A percentile compares a stretch with the other conserved stretches of the same genome.
Evolutionary conservation across 2,329 filamentous ascomycete genomes (phyloP).

Genomic region (Penicillium sp.): DNA sequence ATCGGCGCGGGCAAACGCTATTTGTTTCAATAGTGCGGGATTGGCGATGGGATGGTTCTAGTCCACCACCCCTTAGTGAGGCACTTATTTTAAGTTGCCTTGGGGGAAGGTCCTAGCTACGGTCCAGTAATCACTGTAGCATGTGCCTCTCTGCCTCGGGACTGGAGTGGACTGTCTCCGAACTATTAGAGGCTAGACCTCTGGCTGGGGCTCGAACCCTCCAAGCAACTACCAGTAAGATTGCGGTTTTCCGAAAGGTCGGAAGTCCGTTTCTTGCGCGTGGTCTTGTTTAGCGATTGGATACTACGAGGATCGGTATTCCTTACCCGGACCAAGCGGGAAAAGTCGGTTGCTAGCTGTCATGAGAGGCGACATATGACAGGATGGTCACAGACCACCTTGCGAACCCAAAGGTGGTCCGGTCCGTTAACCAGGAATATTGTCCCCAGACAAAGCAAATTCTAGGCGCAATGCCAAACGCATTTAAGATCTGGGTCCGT

Average conservation of each 20-base stretch:
- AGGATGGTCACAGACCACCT: background rate
- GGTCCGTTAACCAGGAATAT: background rate
- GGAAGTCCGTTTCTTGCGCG: background rate
- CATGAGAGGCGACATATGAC: background rate
- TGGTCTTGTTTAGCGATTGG: background rate
- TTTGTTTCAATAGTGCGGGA: slow-evolving; percentile 3
- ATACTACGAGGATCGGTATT: background rate
- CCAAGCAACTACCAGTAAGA: background rate
- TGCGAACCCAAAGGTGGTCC: background rate
- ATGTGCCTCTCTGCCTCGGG: background rate
- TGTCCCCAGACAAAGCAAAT: background rate
- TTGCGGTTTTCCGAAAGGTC: background rate
- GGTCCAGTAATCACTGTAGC: background rate
- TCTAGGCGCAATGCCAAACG: background rate
- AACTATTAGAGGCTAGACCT: background rate
- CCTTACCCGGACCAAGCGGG: too few relatives aligned
- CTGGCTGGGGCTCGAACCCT: too few relatives aligned
- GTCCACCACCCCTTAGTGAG: background rate
- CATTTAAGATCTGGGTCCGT: background rate
- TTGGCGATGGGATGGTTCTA: background rate
- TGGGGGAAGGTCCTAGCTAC: background rate
- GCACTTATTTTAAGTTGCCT: background rate
- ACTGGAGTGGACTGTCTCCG: background rate
- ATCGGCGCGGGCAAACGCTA: slow-evolving; percentile 2
- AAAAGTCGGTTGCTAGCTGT: too few relatives aligned